A percentile compares a stretch with the other conserved stretches of the same genome.
These are phyloP conservation scores for Xylaria palmicola DNA, from an alignment of 495 filamentous ascomycete genomes.

Conservation along the genomic window DNA sequence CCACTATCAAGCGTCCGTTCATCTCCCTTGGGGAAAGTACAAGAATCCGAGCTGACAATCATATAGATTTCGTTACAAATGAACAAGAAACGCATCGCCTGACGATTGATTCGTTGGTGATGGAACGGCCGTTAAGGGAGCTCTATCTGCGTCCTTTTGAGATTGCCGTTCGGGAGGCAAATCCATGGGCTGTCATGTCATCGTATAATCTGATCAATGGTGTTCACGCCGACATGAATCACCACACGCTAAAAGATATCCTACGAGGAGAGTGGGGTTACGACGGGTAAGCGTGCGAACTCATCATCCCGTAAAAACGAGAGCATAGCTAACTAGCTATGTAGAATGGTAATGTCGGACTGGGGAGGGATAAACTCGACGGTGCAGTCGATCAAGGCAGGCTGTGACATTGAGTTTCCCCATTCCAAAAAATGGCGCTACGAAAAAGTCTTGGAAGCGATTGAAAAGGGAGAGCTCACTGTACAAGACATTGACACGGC, in stretches of 20 bases:
- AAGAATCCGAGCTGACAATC: constrained; percentile 27
- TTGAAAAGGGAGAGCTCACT: constrained; percentile 60
- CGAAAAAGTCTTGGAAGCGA: constrained; percentile 60
- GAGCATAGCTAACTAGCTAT: constrained; percentile 19
- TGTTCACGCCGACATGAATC: constrained; percentile 71
- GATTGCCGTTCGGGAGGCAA: constrained; percentile 74
- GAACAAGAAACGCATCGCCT: constrained; percentile 81
- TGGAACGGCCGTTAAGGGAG: constrained; percentile 73
- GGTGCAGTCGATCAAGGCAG: constrained; percentile 67
- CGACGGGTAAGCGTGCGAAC: constrained; percentile 55
- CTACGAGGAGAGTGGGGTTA: constrained; percentile 75
- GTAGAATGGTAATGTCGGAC: constrained; percentile 69
- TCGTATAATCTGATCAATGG: constrained; percentile 87
- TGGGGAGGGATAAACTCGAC: constrained; percentile 73
- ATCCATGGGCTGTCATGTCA: constrained; percentile 77
- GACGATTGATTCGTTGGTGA: constrained; percentile 68
- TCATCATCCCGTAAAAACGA: constrained; percentile 1
- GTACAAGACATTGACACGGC: constrained; percentile 46
- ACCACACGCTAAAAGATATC: constrained; percentile 67
- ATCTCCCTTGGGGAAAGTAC: background rate
- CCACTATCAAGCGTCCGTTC: constrained; percentile 70
- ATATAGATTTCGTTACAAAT: constrained; percentile 72
- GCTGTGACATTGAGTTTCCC: constrained; percentile 79
- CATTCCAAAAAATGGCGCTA: constrained; percentile 70
- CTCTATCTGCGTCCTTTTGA: constrained; percentile 83